A percentile compares a stretch with the other conserved stretches of the same genome.
Evolutionary conservation across 768 basidiomycete genomes (phyloP).

Genomic region (Terana coerulea): DNA sequence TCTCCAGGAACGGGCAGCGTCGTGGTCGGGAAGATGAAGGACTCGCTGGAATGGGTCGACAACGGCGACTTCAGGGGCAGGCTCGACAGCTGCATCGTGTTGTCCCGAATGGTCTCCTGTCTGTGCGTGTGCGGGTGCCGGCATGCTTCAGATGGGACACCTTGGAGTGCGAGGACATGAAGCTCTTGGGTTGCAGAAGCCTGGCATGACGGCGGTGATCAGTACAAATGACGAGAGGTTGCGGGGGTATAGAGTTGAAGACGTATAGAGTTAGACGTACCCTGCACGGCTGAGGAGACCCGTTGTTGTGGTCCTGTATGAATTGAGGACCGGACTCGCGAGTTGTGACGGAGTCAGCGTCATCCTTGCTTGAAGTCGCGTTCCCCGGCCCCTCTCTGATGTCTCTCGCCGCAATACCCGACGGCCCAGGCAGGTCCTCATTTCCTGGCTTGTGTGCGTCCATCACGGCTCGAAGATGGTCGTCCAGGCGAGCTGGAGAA

Average conservation of each 20-base stretch:
- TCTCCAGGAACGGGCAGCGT: slow-evolving; percentile 4
- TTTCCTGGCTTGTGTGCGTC: neutral
- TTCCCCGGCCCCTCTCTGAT: slow-evolving; percentile 11
- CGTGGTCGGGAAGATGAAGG: slow-evolving; percentile 37
- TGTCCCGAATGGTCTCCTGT: slow-evolving; percentile 61
- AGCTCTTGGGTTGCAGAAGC: slow-evolving; percentile 56
- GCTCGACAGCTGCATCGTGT: slow-evolving; percentile 63
- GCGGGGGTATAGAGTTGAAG: too few species aligned
- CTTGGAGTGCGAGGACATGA: slow-evolving; percentile 44
- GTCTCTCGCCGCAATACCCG: neutral
- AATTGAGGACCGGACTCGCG: slow-evolving; percentile 19
- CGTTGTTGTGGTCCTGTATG: slow-evolving; percentile 12
- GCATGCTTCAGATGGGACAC: slow-evolving; percentile 23
- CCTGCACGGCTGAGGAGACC: slow-evolving; percentile 28
- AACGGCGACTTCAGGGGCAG: slow-evolving; percentile 28
- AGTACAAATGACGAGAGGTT: neutral
- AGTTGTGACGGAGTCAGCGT: slow-evolving; percentile 19
- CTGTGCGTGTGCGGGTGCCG: slow-evolving; percentile 46
- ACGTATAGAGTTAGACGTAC: slow-evolving; percentile 21
- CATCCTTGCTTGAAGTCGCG: slow-evolving; percentile 15
- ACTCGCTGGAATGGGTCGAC: slow-evolving; percentile 24
- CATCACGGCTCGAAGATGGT: too few species aligned
- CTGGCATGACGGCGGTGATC: slow-evolving; percentile 28
- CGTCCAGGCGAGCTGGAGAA: too few species aligned
- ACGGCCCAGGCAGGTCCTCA: neutral